phyloP scores from a whole-genome alignment of 2,329 filamentous ascomycete species.

The Penicillium sclerotiorum region DNA sequence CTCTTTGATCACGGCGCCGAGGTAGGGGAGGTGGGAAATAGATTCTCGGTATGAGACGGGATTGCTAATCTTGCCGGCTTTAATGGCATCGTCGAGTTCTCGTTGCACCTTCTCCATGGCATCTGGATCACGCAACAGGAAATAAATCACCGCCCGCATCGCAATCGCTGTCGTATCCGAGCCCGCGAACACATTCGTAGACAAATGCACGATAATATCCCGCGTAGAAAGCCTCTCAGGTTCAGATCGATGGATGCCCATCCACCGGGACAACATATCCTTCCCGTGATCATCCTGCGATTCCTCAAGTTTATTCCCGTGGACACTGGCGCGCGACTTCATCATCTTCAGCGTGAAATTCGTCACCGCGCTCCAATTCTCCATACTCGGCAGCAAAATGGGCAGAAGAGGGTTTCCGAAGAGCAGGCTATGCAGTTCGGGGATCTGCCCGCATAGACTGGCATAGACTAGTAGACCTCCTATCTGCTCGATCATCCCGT shows the following conservation, averaged over 20 bases:
- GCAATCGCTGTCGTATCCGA: constrained; percentile 41
- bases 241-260: constrained; percentile 29
- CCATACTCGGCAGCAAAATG: constrained; percentile 36
- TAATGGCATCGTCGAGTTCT: constrained; percentile 42
- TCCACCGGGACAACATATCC: constrained; percentile 36
- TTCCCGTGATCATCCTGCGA: constrained; percentile 22
- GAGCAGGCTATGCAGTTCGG: constrained; percentile 28
- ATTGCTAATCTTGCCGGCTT: constrained; percentile 21
- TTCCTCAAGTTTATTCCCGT: constrained; percentile 28
- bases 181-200: constrained; percentile 31
- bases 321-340: constrained; percentile 26
- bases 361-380: constrained; percentile 37
- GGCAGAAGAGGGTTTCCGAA: constrained; percentile 35
- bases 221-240: constrained; percentile 31
- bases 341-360: constrained; percentile 38
- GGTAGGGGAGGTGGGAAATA: constrained; percentile 35
- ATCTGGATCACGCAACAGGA: constrained; percentile 35
- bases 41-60: constrained; percentile 29
- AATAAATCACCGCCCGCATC: constrained; percentile 44
- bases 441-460: constrained; percentile 31
- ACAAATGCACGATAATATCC: constrained; percentile 33
- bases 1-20: constrained; percentile 41
- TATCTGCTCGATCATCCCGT: constrained; percentile 70
- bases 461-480: constrained; percentile 36
- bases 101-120: constrained; percentile 36